Evolutionary conservation across 139 green algal genomes (phyloP).

Genomic region (Pedinophyceae sp.): DNA sequence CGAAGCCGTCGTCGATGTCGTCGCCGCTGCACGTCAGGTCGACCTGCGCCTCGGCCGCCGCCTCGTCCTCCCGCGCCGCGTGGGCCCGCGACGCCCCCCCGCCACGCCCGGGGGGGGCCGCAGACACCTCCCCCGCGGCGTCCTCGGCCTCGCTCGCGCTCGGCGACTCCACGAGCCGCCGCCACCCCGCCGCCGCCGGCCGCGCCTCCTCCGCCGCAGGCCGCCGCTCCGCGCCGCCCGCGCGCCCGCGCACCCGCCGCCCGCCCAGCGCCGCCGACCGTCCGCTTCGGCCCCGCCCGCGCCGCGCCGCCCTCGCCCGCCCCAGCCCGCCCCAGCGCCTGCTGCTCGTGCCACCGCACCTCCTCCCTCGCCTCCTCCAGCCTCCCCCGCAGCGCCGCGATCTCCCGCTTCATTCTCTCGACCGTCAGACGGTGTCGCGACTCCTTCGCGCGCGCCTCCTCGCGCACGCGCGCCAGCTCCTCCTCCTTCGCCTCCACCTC

Average conservation of each 20-base stretch:
- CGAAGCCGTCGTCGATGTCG: no score
- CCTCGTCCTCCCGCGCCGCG: not conserved
- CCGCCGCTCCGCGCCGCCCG: not conserved
- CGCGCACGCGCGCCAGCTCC: conserved; percentile 5
- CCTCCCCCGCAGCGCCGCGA: conserved; percentile 50
- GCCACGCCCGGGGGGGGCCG: no score
- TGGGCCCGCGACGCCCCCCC: not conserved
- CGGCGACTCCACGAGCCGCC: not conserved
- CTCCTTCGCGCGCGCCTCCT: not conserved
- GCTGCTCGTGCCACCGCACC: conserved; percentile 45
- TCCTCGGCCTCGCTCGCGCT: not conserved
- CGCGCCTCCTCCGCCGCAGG: not conserved
- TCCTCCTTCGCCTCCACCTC: conserved; percentile 28
- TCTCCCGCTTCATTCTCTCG: conserved; percentile 55
- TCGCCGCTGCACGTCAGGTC: no score
- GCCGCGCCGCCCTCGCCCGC: not conserved
- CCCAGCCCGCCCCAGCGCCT: conserved; percentile 35
- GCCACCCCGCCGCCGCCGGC: not conserved
- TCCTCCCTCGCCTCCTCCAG: conserved; percentile 53
- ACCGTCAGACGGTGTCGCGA: conserved; percentile 54
- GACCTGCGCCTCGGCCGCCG: not conserved
- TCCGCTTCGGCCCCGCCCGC: not conserved
- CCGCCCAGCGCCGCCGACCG: not conserved
- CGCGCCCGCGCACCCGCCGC: no score
- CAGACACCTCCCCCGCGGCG: no score